phyloP scores from a whole-genome alignment of 116 monocot genomes.

The Zostera marina region DNA sequence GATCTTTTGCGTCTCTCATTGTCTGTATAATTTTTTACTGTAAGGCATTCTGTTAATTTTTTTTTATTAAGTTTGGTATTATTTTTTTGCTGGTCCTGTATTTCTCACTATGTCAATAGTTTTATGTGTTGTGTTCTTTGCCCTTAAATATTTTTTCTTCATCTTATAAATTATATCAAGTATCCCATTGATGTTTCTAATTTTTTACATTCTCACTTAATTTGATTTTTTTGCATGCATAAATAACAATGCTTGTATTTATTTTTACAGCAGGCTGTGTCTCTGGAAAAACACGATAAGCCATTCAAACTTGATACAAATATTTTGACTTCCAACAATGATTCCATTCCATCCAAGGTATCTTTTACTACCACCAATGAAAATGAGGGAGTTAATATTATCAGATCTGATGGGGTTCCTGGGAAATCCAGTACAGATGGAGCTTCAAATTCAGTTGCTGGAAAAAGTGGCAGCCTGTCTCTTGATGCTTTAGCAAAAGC shows the following conservation, averaged over 20 bases:
- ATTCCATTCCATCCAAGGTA: slow-evolving; percentile 58
- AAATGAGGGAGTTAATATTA: slow-evolving; percentile 98
- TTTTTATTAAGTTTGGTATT: no score
- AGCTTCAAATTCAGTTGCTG: slow-evolving; percentile 34
- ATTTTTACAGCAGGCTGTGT: slow-evolving; percentile 9
- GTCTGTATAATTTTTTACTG: no score
- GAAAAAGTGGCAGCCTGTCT: slow-evolving; percentile 66
- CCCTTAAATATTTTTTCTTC: no score
- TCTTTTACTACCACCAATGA: slow-evolving; percentile 91
- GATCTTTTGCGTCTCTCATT: no score
- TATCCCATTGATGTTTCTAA: not conserved
- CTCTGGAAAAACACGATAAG: slow-evolving; percentile 26
- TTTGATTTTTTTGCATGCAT: not conserved
- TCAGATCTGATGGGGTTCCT: slow-evolving; percentile 98
- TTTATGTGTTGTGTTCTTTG: no score
- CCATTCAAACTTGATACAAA: slow-evolving; percentile 19
- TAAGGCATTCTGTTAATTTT: no score
- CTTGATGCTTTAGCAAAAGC: slow-evolving; percentile 97
- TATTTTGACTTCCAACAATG: slow-evolving; percentile 19
- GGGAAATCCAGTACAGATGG: slow-evolving; percentile 99
- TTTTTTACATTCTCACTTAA: not conserved
- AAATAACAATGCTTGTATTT: not conserved
- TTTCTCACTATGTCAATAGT: no score
- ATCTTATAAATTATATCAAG: not conserved
- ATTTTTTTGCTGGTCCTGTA: no score